These are phyloP conservation scores for Diaporthe sp. DNA, from an alignment of 2,329 filamentous ascomycete genomes.

Conservation along the genomic window DNA sequence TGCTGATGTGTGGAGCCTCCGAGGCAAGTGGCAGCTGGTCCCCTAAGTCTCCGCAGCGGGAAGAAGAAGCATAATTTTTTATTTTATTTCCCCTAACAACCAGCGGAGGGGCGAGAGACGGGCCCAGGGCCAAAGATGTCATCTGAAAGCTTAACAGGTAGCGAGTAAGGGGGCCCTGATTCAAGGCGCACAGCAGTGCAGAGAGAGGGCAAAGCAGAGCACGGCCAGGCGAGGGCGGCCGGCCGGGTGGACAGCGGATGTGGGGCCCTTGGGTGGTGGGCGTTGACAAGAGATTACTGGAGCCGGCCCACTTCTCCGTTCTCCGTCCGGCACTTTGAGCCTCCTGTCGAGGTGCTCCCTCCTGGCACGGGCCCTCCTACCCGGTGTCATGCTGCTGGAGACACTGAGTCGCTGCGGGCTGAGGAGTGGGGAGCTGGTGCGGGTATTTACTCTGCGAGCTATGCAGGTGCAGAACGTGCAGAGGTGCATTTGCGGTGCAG, in stretches of 20 bases:
- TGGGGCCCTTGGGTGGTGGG: background rate
- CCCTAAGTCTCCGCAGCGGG: conserved; percentile 30
- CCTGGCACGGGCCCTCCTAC: conserved; percentile 21
- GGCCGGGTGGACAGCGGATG: conserved; percentile 9
- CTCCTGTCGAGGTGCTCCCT: conserved; percentile 15
- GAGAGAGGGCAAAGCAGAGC: background rate
- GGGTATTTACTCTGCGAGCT: conserved; percentile 6
- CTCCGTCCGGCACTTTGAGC: conserved; percentile 29
- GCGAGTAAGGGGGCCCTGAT: conserved; percentile 32
- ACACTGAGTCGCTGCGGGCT: conserved; percentile 24
- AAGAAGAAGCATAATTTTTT: conserved; percentile 29
- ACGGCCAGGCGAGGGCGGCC: background rate
- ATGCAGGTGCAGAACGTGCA: conserved; percentile 19
- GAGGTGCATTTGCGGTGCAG: conserved; percentile 14
- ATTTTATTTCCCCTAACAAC: conserved; percentile 15
- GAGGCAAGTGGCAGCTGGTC: conserved; percentile 13
- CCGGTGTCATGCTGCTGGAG: conserved; percentile 33
- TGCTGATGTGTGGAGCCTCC: conserved; percentile 8
- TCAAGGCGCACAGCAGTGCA: conserved; percentile 1
- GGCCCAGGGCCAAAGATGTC: conserved; percentile 23
- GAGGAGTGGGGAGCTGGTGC: conserved; percentile 21
- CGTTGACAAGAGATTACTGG: conserved; percentile 12
- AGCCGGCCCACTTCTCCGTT: conserved; percentile 28
- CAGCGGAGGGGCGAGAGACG: background rate
- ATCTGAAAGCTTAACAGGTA: conserved; percentile 30